These are phyloP conservation scores for Ganoderma sp. DNA, from an alignment of 1,284 basidiomycete species.

Conservation along the genomic window DNA sequence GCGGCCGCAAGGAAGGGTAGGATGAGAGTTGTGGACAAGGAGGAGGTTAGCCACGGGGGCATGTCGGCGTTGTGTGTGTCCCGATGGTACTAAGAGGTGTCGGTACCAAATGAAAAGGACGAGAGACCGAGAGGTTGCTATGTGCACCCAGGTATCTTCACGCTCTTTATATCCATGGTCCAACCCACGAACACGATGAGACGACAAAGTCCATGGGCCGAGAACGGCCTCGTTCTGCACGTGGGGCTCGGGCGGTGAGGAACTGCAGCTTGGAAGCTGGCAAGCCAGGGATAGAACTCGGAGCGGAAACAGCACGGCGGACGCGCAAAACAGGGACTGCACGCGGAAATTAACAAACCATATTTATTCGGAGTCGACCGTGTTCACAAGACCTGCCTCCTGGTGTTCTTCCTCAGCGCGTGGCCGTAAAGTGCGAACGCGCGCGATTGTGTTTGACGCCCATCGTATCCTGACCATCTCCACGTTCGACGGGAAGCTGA, in stretches of 20 bases:
- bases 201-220: not conserved
- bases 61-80: not conserved
- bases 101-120: not conserved
- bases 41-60: constrained; percentile 4
- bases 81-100: not conserved
- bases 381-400: constrained; percentile 20
- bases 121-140: not conserved
- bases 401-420: constrained; percentile 14
- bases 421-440: constrained; percentile 11
- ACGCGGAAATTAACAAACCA: constrained; percentile 19
- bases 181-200: not conserved
- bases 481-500: not conserved
- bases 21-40: constrained; percentile 23
- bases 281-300: not conserved
- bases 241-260: not conserved
- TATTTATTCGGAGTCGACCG: not conserved
- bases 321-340: not conserved
- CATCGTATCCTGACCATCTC: not conserved
- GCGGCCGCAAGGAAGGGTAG: constrained; percentile 37
- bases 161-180: not conserved
- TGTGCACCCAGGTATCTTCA: not conserved
- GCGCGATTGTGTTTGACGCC: not conserved
- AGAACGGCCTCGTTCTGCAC: not conserved
- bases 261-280: not conserved
- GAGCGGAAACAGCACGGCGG: not conserved